phyloP scores from a whole-genome alignment of 1,284 basidiomycete species.

The Leccinum pachyderme region DNA sequence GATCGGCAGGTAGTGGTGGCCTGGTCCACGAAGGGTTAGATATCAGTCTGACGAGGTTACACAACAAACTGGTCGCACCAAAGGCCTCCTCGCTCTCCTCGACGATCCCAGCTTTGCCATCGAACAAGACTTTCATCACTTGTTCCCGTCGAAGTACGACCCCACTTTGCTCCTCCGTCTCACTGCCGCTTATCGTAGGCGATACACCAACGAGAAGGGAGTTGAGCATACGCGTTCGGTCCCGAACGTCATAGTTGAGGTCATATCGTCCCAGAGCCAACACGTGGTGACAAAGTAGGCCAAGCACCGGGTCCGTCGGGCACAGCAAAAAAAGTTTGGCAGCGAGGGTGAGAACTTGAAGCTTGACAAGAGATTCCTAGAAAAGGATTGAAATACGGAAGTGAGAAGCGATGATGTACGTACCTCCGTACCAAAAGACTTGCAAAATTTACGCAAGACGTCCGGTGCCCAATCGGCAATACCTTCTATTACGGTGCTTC shows the following conservation, averaged over 20 bases:
- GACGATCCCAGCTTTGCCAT: conserved; percentile 56
- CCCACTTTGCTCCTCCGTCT: conserved; percentile 48
- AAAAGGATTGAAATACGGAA: background rate
- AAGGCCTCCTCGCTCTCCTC: conserved; percentile 35
- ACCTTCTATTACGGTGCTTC: conserved; percentile 45
- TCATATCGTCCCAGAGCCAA: conserved; percentile 89
- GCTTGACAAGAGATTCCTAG: conserved; percentile 67
- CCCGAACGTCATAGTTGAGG: conserved; percentile 82
- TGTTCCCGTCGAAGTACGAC: conserved; percentile 83
- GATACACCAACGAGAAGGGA: conserved; percentile 54
- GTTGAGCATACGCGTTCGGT: conserved; percentile 79
- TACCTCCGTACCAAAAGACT: conserved; percentile 73
- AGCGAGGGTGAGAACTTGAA: conserved; percentile 80
- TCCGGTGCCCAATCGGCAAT: conserved; percentile 80
- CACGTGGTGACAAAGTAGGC: conserved; percentile 66
- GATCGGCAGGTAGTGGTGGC: conserved; percentile 42
- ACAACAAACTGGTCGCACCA: conserved; percentile 17
- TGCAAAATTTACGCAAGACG: conserved; percentile 73
- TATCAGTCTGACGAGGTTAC: background rate
- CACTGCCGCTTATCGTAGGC: conserved; percentile 34
- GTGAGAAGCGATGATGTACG: background rate
- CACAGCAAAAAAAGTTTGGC: conserved; percentile 77
- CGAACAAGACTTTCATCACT: conserved; percentile 74
- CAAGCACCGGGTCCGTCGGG: conserved; percentile 52
- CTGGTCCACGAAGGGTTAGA: conserved; percentile 27